These are phyloP conservation scores for Solanum aculeatissimum DNA, from an alignment of 305 asterid genomes.

Conservation along the genomic window DNA sequence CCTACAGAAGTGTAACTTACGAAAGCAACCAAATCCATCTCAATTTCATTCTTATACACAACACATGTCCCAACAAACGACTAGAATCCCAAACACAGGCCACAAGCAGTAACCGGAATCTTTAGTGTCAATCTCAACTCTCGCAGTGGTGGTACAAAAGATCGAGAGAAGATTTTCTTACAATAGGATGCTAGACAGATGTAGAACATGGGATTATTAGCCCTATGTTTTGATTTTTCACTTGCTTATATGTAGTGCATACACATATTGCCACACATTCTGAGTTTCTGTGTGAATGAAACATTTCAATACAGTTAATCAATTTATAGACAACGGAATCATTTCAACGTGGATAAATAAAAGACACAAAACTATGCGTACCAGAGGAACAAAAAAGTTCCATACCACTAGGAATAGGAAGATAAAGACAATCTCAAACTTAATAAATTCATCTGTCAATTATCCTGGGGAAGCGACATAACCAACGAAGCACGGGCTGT, in stretches of 20 bases:
- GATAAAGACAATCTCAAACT: neutral
- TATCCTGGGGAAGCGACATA: neutral
- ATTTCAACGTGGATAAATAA: neutral
- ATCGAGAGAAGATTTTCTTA: neutral
- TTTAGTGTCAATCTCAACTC: neutral
- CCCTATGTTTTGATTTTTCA: neutral
- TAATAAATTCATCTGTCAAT: neutral
- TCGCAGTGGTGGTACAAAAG: neutral
- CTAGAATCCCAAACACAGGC: neutral
- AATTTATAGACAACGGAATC: neutral
- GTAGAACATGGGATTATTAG: neutral
- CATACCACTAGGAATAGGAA: neutral
- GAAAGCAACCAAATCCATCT: constrained; percentile 13
- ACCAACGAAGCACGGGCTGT: neutral
- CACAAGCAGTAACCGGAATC: neutral
- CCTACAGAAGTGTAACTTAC: constrained; percentile 4
- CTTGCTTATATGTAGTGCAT: neutral
- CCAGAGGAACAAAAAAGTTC: neutral
- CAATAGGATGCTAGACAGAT: neutral
- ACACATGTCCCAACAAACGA: constrained; percentile 1
- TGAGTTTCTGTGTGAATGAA: neutral
- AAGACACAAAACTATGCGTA: neutral
- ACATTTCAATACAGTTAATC: neutral
- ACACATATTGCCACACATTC: too few species aligned
- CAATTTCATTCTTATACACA: constrained; percentile 19